These are phyloP conservation scores for Talaromyces pinophilus DNA, from an alignment of 2,329 filamentous ascomycete genomes.

Conservation along the genomic window DNA sequence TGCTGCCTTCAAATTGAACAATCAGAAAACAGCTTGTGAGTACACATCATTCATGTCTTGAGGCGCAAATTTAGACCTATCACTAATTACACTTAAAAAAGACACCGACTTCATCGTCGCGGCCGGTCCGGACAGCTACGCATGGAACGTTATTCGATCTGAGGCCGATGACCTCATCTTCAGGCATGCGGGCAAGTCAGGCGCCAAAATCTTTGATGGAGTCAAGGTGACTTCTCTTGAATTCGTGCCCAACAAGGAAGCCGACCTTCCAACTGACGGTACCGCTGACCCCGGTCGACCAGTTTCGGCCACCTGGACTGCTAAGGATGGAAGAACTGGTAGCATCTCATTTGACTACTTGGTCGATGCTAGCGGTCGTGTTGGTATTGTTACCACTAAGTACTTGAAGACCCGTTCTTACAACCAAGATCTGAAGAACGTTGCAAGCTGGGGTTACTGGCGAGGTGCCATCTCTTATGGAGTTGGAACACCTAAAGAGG, in stretches of 20 bases:
- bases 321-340: not conserved
- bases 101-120: slow-evolving; percentile 49
- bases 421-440: slow-evolving; percentile 17
- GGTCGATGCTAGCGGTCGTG: not conserved
- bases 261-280: not conserved
- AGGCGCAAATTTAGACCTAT: not conserved
- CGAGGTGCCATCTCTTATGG: slow-evolving; percentile 19
- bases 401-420: slow-evolving; percentile 12
- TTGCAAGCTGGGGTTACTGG: slow-evolving; percentile 16
- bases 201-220: slow-evolving; percentile 47
- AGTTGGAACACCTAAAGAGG: slow-evolving; percentile 12
- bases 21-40: not conserved
- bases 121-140: slow-evolving; percentile 32
- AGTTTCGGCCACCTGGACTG: not conserved
- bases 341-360: not conserved
- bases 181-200: slow-evolving; percentile 43
- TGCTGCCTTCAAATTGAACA: not conserved
- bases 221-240: slow-evolving; percentile 34
- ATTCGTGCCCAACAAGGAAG: not conserved
- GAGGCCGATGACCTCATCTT: slow-evolving; percentile 52
- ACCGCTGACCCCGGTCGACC: not conserved
- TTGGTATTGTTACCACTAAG: not conserved
- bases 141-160: slow-evolving; percentile 52
- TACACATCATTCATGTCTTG: not conserved
- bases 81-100: slow-evolving; percentile 22